These are phyloP conservation scores for Diplosphaera chodatii DNA, from an alignment of 139 green algal genomes.

Conservation along the genomic window DNA sequence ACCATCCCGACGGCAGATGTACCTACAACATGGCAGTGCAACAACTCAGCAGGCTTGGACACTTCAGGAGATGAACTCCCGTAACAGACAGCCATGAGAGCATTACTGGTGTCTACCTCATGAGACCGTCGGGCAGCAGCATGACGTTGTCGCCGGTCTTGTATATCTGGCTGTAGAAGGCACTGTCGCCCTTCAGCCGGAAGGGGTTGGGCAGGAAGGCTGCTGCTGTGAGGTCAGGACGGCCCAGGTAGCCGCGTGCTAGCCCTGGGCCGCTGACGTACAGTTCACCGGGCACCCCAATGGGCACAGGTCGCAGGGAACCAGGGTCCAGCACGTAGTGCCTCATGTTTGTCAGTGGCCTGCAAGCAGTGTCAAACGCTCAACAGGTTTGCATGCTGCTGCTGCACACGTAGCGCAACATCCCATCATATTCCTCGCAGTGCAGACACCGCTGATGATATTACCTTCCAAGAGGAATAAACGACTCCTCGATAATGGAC, in stretches of 20 bases:
- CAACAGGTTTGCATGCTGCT: too few species aligned
- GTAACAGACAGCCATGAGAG: too few species aligned
- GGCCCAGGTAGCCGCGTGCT: slow-evolving; percentile 31
- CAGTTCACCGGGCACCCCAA: slow-evolving; percentile 39
- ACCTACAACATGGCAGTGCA: neutral
- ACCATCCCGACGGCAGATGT: slow-evolving; percentile 2
- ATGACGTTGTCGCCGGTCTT: slow-evolving; percentile 18
- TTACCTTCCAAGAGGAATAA: too few species aligned
- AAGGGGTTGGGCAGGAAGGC: slow-evolving; percentile 44
- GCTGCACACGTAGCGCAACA: too few species aligned
- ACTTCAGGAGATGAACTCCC: too few species aligned
- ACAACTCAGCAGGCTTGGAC: neutral
- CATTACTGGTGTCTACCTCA: too few species aligned
- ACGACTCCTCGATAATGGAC: too few species aligned
- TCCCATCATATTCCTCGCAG: too few species aligned
- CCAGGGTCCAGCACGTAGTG: slow-evolving; percentile 33
- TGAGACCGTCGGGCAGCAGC: too few species aligned
- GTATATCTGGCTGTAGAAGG: slow-evolving; percentile 23
- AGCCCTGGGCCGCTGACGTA: slow-evolving; percentile 30
- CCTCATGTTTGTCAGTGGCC: slow-evolving; percentile 34
- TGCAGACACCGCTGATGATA: too few species aligned
- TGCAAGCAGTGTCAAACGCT: too few species aligned
- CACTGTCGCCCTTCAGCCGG: slow-evolving; percentile 1
- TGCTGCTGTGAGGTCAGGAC: slow-evolving; percentile 27
- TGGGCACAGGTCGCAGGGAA: slow-evolving; percentile 17